These are phyloP conservation scores for Fusarium dimerum DNA, from an alignment of 2,329 filamentous ascomycete genomes.

Conservation along the genomic window DNA sequence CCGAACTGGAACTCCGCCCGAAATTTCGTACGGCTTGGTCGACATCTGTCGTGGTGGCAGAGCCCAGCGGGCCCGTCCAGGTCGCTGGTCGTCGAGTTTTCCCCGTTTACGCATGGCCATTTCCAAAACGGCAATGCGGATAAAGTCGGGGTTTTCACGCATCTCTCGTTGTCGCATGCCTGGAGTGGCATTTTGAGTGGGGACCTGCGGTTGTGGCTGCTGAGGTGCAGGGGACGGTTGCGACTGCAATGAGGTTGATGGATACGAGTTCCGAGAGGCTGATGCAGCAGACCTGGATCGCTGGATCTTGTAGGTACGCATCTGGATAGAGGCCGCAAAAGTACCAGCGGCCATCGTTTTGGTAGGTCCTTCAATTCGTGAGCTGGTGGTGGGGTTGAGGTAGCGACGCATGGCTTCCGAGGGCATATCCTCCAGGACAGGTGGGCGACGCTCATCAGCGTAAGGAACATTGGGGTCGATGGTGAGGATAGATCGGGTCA, in stretches of 20 bases:
- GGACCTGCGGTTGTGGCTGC: conserved; percentile 33
- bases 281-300: conserved; percentile 44
- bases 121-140: conserved; percentile 70
- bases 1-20: conserved; percentile 59
- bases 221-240: conserved; percentile 33
- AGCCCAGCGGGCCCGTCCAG: conserved; percentile 68
- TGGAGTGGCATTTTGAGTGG: conserved; percentile 38
- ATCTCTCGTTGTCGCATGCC: conserved; percentile 64
- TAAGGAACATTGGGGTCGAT: conserved; percentile 68
- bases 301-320: conserved; percentile 69
- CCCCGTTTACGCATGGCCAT: conserved; percentile 70
- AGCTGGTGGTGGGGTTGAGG: conserved; percentile 60
- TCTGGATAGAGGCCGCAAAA: conserved; percentile 69
- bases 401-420: conserved; percentile 68
- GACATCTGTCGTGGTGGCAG: conserved; percentile 63
- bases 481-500: conserved; percentile 67
- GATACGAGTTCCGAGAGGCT: conserved; percentile 33
- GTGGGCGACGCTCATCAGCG: conserved; percentile 66
- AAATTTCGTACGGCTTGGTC: conserved; percentile 55
- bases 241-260: conserved; percentile 31
- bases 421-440: conserved; percentile 62
- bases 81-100: conserved; percentile 65
- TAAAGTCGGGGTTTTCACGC: conserved; percentile 71
- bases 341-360: conserved; percentile 36
- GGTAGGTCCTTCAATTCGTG: conserved; percentile 33